Evolutionary conservation across 345 rosid genomes (phyloP).

Genomic region (Aurinia saxatilis): DNA sequence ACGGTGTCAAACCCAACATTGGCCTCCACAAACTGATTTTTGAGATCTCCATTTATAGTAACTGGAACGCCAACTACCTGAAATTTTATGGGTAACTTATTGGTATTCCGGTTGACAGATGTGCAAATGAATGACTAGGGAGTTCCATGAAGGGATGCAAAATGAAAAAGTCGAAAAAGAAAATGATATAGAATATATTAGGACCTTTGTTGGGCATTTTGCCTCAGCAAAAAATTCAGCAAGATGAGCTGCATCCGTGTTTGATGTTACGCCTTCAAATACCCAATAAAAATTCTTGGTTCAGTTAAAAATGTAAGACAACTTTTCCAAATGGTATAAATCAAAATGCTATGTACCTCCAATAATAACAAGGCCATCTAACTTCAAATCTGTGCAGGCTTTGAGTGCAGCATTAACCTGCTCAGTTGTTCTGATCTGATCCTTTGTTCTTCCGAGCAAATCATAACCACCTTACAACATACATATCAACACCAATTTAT

Average conservation of each 20-base stretch:
- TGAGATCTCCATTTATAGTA: slow-evolving; percentile 93
- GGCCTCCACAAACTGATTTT: slow-evolving; percentile 91
- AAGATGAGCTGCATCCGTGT: slow-evolving; percentile 98
- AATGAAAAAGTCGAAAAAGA: not conserved
- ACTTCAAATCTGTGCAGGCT: slow-evolving; percentile 76
- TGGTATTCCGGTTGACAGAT: not conserved
- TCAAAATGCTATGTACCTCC: slow-evolving; percentile 55
- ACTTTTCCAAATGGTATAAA: not conserved
- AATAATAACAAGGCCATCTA: slow-evolving; percentile 93
- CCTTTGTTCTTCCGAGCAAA: slow-evolving; percentile 91
- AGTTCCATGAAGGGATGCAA: not conserved
- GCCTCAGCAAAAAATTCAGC: slow-evolving; percentile 93
- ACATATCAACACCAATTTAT: slow-evolving; percentile 4
- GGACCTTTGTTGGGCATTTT: slow-evolving; percentile 76
- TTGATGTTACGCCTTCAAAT: slow-evolving; percentile 81
- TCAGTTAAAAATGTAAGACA: slow-evolving; percentile 2
- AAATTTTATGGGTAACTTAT: not conserved
- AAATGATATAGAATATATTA: not conserved
- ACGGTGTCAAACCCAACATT: slow-evolving; percentile 98
- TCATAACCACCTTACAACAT: slow-evolving; percentile 78
- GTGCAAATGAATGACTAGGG: not conserved
- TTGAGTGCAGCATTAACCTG: slow-evolving; percentile 82
- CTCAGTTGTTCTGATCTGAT: slow-evolving; percentile 94
- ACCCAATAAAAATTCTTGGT: not conserved
- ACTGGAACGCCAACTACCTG: slow-evolving; percentile 99